Base-by-base conservation (phyloP, 2,329 filamentous ascomycete genomes). In the Phaeosphaeriaceae sp. region DNA sequence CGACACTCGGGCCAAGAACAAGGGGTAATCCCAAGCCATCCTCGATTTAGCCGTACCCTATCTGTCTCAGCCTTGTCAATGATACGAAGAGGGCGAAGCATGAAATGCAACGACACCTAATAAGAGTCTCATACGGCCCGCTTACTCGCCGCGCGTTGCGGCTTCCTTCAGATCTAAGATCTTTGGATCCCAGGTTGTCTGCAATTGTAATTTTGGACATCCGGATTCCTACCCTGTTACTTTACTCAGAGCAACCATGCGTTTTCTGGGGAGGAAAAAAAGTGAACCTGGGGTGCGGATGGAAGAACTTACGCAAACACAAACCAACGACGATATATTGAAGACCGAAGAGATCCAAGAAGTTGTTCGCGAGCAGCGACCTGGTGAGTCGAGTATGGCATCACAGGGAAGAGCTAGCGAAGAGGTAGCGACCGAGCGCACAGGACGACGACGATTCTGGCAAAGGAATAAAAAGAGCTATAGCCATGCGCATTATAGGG, bases 401-500 rank as follows among this genome's bases (percentile, higher is more conserved):
- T 34, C 32, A 16, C 20, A 50, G 8, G 48, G 40, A 37, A 38
- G 42, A 45, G 55, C 51, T 16, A 47, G 29, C 7, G 46, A 11
- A 1, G 42, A 37, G 16, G 52, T 26, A 12, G 37, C 28, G 8
- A 30, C 15, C 8, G 49, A 28, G n/a, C 43, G 17, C 16, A 45
- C 12, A 40, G 18, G 36, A 17, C 17, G 35, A 45, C 37, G 32
- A 50, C 34, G 41, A 16, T 13, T 13, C 17, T 40, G 52, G 45
- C 40, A 34, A 23, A 50, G 42, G 30, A 53, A 54, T 32, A 60
- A 50, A 16, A 49, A 62, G 33, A 65, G 56, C 11, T 67, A 68
- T 50, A 68, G 62, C 15, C 67, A 69, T 42, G 44, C 54, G 43
- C 67, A 72, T 46, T 77, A 74, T 54, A 72, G 70, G 20, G 82